These are phyloP conservation scores for Saprolegnia diclina DNA, from an alignment of 352 stramenopile genomes.

Conservation along the genomic window DNA sequence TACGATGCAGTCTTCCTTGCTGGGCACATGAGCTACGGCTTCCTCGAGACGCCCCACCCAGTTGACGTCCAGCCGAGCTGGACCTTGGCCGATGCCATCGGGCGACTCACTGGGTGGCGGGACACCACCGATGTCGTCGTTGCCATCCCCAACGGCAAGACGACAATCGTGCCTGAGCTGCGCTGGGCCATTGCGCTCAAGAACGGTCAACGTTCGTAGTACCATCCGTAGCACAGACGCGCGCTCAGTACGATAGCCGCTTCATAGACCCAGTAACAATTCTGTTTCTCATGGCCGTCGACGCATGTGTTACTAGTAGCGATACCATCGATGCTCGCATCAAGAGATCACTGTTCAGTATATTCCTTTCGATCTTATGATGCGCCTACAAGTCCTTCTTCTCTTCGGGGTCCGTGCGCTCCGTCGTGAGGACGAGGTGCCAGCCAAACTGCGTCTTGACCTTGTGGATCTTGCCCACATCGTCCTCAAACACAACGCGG, in stretches of 20 bases:
- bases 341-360: no score
- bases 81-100: no score
- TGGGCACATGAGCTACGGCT: not conserved
- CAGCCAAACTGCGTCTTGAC: constrained; percentile 78
- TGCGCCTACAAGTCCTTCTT: constrained; percentile 28
- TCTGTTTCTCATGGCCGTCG: no score
- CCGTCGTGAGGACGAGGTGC: constrained; percentile 68
- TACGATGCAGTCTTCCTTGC: not conserved
- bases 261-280: no score
- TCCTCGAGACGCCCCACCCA: not conserved
- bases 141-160: not conserved
- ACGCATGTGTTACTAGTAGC: no score
- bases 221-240: no score
- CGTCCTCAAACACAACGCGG: constrained; percentile 65
- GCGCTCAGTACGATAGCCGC: no score
- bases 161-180: not conserved
- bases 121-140: no score
- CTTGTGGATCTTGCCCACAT: constrained; percentile 62
- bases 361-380: no score
- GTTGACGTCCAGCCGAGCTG: not conserved
- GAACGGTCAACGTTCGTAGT: not conserved
- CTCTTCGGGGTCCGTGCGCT: constrained; percentile 48
- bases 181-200: constrained; percentile 11
- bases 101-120: no score
- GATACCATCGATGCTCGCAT: no score